These are phyloP conservation scores for Clavariopsis aquatica DNA, from an alignment of 495 filamentous ascomycete genomes.

Conservation along the genomic window DNA sequence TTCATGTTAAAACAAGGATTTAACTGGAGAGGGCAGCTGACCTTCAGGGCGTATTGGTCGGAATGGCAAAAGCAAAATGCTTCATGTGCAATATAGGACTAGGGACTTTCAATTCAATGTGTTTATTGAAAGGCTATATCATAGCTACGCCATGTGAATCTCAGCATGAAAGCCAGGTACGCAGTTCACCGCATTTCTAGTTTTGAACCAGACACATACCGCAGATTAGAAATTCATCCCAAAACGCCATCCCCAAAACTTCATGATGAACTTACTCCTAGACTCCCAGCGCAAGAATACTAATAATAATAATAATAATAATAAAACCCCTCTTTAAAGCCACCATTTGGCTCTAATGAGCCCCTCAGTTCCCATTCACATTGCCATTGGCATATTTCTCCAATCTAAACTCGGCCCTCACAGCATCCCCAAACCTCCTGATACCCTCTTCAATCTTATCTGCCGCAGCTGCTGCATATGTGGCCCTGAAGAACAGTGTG, in stretches of 20 bases:
- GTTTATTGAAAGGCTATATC: neutral
- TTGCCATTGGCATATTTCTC: constrained; percentile 20
- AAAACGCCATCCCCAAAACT: neutral
- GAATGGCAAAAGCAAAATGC: constrained; percentile 11
- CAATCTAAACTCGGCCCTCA: constrained; percentile 64
- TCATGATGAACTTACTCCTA: too few species aligned
- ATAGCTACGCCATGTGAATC: neutral
- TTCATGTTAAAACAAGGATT: too few species aligned
- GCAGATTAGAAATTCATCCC: neutral
- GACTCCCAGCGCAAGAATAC: too few species aligned
- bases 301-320: too few species aligned
- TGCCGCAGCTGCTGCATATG: constrained; percentile 76
- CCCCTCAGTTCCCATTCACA: constrained; percentile 1
- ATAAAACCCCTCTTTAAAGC: too few species aligned
- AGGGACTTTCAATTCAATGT: constrained; percentile 5
- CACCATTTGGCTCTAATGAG: too few species aligned
- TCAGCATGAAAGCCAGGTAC: neutral
- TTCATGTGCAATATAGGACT: constrained; percentile 24
- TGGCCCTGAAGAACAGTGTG: constrained; percentile 84
- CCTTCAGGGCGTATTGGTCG: neutral
- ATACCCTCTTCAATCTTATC: constrained; percentile 80
- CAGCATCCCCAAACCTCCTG: constrained; percentile 67
- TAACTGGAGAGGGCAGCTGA: neutral
- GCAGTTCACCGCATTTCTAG: neutral
- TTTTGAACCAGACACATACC: neutral